phyloP scores from a whole-genome alignment of 139 green algal species.

The Chlamydomonas schloesseri region DNA sequence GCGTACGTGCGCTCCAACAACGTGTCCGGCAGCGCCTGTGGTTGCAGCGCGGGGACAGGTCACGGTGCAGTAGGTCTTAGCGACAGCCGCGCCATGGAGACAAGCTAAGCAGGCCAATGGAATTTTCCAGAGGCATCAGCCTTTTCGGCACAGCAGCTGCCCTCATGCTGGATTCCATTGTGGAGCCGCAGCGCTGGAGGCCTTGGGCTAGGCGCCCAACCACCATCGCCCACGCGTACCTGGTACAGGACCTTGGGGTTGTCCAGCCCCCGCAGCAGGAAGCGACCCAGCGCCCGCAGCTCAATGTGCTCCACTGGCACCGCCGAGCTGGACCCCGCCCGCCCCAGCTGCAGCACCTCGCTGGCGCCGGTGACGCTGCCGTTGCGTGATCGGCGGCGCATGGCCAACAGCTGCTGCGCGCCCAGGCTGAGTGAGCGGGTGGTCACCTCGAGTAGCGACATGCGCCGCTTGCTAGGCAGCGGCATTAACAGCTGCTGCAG shows the following conservation, averaged over 20 bases:
- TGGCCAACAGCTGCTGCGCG: constrained; percentile 12
- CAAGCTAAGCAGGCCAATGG: too few species aligned
- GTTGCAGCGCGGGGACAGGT: too few species aligned
- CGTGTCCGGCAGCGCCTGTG: constrained; percentile 25
- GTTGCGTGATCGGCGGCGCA: not conserved
- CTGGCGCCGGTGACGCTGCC: not conserved
- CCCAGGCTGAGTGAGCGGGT: constrained; percentile 10
- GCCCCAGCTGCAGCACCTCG: not conserved
- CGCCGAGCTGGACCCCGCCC: not conserved
- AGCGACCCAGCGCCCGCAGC: constrained; percentile 40
- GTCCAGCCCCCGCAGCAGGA: constrained; percentile 47
- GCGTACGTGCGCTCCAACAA: constrained; percentile 19
- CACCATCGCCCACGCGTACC: not conserved
- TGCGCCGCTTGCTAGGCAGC: not conserved
- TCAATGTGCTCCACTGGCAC: constrained; percentile 30
- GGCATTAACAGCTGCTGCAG: not conserved
- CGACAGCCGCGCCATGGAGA: too few species aligned
- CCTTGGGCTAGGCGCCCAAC: too few species aligned
- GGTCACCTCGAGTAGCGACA: constrained; percentile 34
- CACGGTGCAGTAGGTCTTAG: too few species aligned
- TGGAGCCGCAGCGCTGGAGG: too few species aligned
- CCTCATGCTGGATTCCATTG: too few species aligned
- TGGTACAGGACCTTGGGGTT: constrained; percentile 48
- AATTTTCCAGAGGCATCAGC: too few species aligned
- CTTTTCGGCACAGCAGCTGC: too few species aligned